phyloP scores from a whole-genome alignment of 345 rosid genomes.

The Physaria fendleri region DNA sequence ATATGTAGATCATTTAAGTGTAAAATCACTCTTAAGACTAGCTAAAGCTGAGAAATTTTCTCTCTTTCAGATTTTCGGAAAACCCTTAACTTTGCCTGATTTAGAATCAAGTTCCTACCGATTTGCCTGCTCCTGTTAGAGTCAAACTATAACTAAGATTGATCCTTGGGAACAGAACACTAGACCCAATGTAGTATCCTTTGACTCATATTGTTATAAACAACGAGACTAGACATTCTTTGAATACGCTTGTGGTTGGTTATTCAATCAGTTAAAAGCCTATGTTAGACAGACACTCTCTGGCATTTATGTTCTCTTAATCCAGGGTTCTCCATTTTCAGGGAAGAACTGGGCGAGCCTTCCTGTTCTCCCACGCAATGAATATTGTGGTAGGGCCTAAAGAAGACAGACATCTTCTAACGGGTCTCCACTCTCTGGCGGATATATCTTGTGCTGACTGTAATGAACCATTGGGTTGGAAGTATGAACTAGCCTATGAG shows the following conservation, averaged over 20 bases:
- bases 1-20: neutral
- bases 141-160: too few species aligned
- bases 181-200: too few species aligned
- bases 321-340: conserved; percentile 20
- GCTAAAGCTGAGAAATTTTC: neutral
- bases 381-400: conserved; percentile 56
- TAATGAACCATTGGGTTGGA: conserved; percentile 75
- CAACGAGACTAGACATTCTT: too few species aligned
- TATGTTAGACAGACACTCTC: neutral
- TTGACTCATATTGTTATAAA: too few species aligned
- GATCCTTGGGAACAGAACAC: too few species aligned
- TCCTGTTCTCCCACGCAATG: conserved; percentile 84
- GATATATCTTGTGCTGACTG: conserved; percentile 70
- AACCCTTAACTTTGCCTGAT: neutral
- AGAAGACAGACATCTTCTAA: conserved; percentile 67
- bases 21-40: conserved; percentile 4
- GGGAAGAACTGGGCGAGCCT: conserved; percentile 88
- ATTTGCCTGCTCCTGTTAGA: too few species aligned
- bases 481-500: conserved; percentile 73
- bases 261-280: too few species aligned
- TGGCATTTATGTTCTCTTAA: neutral
- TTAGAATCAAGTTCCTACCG: too few species aligned
- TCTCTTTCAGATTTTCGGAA: neutral
- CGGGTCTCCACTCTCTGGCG: conserved; percentile 85
- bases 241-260: too few species aligned